Conservation (phyloP, 495 filamentous ascomycete species). For the Aspergillus steynii region DNA sequence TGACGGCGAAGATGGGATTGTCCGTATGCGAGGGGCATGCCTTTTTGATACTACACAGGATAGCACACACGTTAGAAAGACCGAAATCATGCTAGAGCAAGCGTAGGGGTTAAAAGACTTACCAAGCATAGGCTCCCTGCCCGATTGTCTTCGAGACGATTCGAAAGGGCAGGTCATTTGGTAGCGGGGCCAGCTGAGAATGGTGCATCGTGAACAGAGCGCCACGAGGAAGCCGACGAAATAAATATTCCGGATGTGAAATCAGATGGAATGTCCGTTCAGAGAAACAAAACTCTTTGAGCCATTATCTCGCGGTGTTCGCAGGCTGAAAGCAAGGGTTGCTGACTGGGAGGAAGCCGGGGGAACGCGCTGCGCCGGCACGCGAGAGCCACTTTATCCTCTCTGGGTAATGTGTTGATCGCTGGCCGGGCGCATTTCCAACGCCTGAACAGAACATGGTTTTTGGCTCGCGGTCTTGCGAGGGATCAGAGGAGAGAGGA, state of each 20-base stretch:
- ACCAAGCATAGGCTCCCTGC: conserved; percentile 96
- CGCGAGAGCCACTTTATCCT: conserved; percentile 48
- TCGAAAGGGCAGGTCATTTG: conserved; percentile 84
- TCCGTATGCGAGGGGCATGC: conserved; percentile 69
- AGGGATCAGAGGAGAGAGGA: too few relatives aligned
- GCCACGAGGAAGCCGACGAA: not conserved
- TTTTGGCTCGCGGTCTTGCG: too few relatives aligned
- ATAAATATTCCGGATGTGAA: conserved; percentile 2
- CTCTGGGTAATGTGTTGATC: conserved; percentile 46
- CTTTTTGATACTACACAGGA: conserved; percentile 78
- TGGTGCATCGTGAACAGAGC: conserved; percentile 52
- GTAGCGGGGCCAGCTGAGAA: conserved; percentile 87
- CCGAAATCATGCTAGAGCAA: conserved; percentile 7
- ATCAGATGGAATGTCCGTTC: conserved; percentile 2
- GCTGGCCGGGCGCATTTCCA: conserved; percentile 11
- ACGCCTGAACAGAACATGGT: too few relatives aligned
- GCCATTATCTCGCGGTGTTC: conserved; percentile 10
- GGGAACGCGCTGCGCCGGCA: conserved; percentile 18
- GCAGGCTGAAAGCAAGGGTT: conserved; percentile 19
- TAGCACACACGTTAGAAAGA: conserved; percentile 11
- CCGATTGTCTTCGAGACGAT: conserved; percentile 96
- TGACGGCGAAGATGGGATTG: conserved; percentile 88
- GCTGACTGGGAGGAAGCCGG: conserved; percentile 18
- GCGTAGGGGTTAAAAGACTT: conserved; percentile 30
- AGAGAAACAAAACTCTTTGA: not conserved